phyloP scores from a whole-genome alignment of 768 basidiomycete genomes.

The Calocybe gangraenosa region DNA sequence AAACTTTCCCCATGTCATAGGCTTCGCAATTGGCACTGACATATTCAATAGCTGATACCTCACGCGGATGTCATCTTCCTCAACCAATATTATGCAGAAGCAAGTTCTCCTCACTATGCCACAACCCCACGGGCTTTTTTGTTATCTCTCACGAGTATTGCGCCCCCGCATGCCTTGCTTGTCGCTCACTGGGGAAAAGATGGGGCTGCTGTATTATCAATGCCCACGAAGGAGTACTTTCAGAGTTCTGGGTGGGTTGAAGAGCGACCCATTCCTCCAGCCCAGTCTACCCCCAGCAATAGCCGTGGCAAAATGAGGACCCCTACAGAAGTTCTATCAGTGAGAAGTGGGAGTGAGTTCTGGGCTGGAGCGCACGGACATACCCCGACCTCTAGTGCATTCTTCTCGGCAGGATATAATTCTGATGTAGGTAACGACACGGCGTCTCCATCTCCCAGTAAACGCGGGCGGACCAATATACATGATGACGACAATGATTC shows the following conservation, averaged over 20 bases:
- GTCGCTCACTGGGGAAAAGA: conserved; percentile 78
- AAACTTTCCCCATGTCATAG: conserved; percentile 15
- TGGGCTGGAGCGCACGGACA: conserved; percentile 62
- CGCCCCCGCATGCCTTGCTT: conserved; percentile 72
- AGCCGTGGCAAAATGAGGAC: conserved; percentile 17
- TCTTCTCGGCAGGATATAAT: conserved; percentile 37
- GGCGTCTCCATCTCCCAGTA: conserved; percentile 19
- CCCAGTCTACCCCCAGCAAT: conserved; percentile 6
- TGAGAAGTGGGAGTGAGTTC: conserved; percentile 71
- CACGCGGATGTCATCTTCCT: conserved; percentile 83
- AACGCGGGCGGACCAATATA: conserved; percentile 24
- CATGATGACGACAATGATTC: conserved; percentile 55
- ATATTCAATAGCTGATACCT: conserved; percentile 59
- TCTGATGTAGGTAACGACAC: conserved; percentile 22
- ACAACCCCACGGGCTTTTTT: conserved; percentile 72
- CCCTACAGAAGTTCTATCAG: conserved; percentile 35
- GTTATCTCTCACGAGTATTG: conserved; percentile 64
- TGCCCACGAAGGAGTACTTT: conserved; percentile 84
- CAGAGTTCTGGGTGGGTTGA: conserved; percentile 82
- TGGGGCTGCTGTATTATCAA: conserved; percentile 74
- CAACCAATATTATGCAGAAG: conserved; percentile 65
- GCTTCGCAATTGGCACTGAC: no score
- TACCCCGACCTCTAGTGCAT: conserved; percentile 50
- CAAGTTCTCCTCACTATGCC: conserved; percentile 54
- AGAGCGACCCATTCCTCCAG: conserved; percentile 29